Conservation (phyloP, 2,329 filamentous ascomycete genomes). For the Fusarium nelsonii region DNA sequence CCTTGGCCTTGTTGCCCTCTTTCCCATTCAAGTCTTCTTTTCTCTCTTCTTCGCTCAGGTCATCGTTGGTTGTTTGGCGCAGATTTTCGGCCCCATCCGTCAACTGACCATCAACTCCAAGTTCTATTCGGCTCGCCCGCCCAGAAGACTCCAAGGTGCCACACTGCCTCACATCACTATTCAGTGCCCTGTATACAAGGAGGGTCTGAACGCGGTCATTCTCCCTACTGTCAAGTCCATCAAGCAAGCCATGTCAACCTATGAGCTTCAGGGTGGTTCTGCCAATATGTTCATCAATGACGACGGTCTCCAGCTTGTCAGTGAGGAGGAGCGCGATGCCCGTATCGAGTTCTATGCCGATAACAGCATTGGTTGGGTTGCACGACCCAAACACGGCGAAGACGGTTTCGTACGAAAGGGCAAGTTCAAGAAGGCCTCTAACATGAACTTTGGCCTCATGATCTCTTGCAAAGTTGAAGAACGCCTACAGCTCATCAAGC, state of each 20-base stretch:
- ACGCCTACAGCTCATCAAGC: slow-evolving; percentile 69
- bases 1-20: slow-evolving; percentile 73
- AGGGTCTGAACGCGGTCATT: slow-evolving; percentile 81
- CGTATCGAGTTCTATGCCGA: slow-evolving; percentile 77
- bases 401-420: slow-evolving; percentile 72
- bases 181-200: slow-evolving; percentile 90
- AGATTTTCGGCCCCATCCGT: slow-evolving; percentile 80
- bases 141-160: slow-evolving; percentile 68
- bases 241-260: slow-evolving; percentile 81
- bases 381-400: slow-evolving; percentile 72
- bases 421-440: slow-evolving; percentile 78
- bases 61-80: slow-evolving; percentile 79
- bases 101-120: slow-evolving; percentile 82
- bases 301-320: slow-evolving; percentile 77
- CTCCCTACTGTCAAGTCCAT: slow-evolving; percentile 81
- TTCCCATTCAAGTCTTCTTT: slow-evolving; percentile 82
- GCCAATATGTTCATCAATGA: slow-evolving; percentile 84
- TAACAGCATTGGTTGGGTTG: slow-evolving; percentile 77
- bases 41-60: slow-evolving; percentile 85
- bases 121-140: slow-evolving; percentile 81
- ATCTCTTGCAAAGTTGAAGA: slow-evolving; percentile 78
- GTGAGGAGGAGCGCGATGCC: slow-evolving; percentile 70
- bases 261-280: slow-evolving; percentile 81
- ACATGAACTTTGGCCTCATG: slow-evolving; percentile 79
- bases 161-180: slow-evolving; percentile 81